Evolutionary conservation across 129 eudicot species (phyloP).

Genomic region (Tagetes erecta): DNA sequence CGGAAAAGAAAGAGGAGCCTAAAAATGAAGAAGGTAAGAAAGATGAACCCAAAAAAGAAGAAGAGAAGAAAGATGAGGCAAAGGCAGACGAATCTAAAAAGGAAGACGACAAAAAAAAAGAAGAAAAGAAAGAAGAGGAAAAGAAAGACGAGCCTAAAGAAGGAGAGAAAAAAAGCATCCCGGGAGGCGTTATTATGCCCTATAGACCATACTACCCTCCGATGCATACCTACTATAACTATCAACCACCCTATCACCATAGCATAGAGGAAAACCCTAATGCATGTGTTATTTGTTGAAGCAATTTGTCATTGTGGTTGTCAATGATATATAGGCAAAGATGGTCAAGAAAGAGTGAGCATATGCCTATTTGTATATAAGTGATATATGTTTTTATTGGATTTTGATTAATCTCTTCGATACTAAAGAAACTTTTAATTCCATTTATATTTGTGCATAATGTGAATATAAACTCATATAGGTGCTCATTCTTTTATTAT

Average conservation of each 20-base stretch:
- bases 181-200: conserved; percentile 61
- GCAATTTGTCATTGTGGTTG: conserved; percentile 25
- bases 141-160: conserved; percentile 60
- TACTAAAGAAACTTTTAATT: conserved; percentile 10
- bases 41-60: conserved; percentile 56
- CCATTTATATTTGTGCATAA: neutral
- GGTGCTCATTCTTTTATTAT: neutral
- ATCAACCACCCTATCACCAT: conserved; percentile 58
- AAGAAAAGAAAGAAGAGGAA: conserved; percentile 39
- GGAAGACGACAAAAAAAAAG: conserved; percentile 50
- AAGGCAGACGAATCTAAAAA: conserved; percentile 57
- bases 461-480: neutral
- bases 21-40: conserved; percentile 61
- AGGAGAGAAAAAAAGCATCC: conserved; percentile 48
- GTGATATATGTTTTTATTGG: conserved; percentile 37
- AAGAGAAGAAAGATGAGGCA: conserved; percentile 44
- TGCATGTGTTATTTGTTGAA: conserved; percentile 62
- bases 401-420: conserved; percentile 23
- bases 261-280: conserved; percentile 95
- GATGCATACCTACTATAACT: conserved; percentile 53
- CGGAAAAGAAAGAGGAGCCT: conserved; percentile 74
- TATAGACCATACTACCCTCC: conserved; percentile 74
- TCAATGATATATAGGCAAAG: conserved; percentile 25
- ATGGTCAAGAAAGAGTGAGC: conserved; percentile 22
- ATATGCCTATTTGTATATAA: conserved; percentile 35